phyloP scores from a whole-genome alignment of 306 rosid genomes.

The Sicyos edulis region DNA sequence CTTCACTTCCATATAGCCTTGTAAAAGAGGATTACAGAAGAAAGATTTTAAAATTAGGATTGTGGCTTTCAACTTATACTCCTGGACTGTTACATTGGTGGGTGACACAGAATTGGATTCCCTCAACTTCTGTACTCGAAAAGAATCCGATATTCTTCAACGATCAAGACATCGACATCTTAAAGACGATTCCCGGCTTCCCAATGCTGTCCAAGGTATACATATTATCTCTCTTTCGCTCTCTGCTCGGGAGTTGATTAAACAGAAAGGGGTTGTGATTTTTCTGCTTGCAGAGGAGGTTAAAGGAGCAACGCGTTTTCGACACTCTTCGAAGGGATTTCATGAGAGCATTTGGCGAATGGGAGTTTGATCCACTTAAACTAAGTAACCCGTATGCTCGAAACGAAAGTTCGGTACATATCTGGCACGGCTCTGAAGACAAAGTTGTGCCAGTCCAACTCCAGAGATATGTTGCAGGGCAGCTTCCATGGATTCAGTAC shows the following conservation, averaged over 20 bases:
- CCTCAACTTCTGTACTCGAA: slow-evolving; percentile 78
- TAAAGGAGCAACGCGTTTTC: slow-evolving; percentile 52
- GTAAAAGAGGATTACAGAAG: slow-evolving; percentile 63
- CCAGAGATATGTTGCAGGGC: slow-evolving; percentile 60
- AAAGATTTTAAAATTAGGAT: slow-evolving; percentile 39
- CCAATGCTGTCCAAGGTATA: slow-evolving; percentile 84
- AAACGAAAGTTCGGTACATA: slow-evolving; percentile 53
- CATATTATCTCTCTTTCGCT: background rate
- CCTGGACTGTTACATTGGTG: slow-evolving; percentile 73
- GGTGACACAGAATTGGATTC: slow-evolving; percentile 84
- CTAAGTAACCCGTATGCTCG: slow-evolving; percentile 61
- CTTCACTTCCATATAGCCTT: slow-evolving; percentile 62
- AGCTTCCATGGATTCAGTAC: slow-evolving; percentile 79
- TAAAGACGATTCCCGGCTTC: slow-evolving; percentile 63
- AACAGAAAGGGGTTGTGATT: slow-evolving; percentile 10
- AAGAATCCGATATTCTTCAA: slow-evolving; percentile 68
- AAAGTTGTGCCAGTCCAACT: slow-evolving; percentile 78
- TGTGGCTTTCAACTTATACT: slow-evolving; percentile 54
- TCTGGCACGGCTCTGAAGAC: slow-evolving; percentile 94
- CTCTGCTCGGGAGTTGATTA: background rate
- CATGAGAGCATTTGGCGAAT: slow-evolving; percentile 57
- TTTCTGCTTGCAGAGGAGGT: slow-evolving; percentile 40
- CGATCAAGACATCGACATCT: slow-evolving; percentile 61
- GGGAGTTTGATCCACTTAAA: slow-evolving; percentile 82
- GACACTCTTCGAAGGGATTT: slow-evolving; percentile 73